These are phyloP conservation scores for Pestalotiopsis fici DNA, from an alignment of 2,329 filamentous ascomycete genomes.

Conservation along the genomic window DNA sequence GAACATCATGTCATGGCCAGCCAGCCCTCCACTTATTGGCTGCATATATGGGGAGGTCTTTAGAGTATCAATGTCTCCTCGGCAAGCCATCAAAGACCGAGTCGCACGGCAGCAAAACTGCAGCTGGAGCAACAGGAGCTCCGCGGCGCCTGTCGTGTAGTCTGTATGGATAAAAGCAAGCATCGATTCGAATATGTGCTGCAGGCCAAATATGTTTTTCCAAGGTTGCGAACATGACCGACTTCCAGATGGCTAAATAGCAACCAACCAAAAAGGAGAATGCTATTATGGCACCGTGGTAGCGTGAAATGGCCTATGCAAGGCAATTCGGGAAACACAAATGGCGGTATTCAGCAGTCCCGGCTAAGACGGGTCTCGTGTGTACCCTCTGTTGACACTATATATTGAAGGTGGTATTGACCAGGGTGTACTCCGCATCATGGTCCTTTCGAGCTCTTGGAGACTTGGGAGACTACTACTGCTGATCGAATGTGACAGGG, in stretches of 20 bases:
- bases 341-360: neutral
- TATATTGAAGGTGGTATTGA: no score
- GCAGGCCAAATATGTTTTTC: neutral
- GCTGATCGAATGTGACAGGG: no score
- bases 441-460: no score
- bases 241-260: neutral
- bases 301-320: neutral
- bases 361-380: neutral
- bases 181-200: neutral
- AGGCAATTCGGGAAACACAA: neutral
- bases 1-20: neutral
- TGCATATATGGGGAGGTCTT: neutral
- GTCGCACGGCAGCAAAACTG: neutral
- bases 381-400: no score
- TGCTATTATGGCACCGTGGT: neutral
- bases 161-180: neutral
- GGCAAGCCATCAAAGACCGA: neutral
- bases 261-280: neutral
- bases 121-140: neutral
- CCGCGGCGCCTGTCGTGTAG: neutral
- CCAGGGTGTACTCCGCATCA: no score
- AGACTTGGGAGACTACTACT: no score
- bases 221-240: neutral
- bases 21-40: neutral
- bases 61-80: neutral